Conservation (phyloP, 2,329 filamentous ascomycete genomes). For the Calonectria pauciramosa region DNA sequence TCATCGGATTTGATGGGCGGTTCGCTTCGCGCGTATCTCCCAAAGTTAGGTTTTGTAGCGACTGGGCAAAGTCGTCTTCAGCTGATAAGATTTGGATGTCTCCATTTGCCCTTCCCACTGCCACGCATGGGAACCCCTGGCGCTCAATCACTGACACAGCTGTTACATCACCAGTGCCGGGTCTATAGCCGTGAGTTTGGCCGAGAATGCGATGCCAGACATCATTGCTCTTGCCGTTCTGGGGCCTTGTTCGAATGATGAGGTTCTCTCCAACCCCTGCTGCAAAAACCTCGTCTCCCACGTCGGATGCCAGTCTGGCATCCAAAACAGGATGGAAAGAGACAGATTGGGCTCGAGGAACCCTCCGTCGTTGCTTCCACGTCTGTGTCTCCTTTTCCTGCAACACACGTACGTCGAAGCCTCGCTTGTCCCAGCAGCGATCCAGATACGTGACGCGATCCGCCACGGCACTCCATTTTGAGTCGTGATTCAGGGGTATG, state of each 20-base stretch:
- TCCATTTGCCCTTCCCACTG: slow-evolving; percentile 66
- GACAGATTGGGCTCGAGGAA: slow-evolving; percentile 50
- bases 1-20: slow-evolving; percentile 33
- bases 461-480: slow-evolving; percentile 56
- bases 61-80: slow-evolving; percentile 47
- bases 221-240: slow-evolving; percentile 36
- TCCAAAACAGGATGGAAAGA: slow-evolving; percentile 64
- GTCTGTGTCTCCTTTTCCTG: slow-evolving; percentile 35
- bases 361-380: slow-evolving; percentile 28
- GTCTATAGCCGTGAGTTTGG: slow-evolving; percentile 52
- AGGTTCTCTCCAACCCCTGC: slow-evolving; percentile 68
- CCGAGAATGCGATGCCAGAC: slow-evolving; percentile 58
- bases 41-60: slow-evolving; percentile 40
- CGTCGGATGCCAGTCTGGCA: slow-evolving; percentile 53
- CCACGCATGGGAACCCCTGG: slow-evolving; percentile 49
- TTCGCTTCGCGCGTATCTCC: slow-evolving; percentile 20
- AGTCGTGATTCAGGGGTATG: slow-evolving; percentile 45
- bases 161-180: slow-evolving; percentile 65
- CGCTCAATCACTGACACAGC: slow-evolving; percentile 60
- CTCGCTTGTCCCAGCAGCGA: slow-evolving; percentile 66
- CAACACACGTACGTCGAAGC: slow-evolving; percentile 53
- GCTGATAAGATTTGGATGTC: slow-evolving; percentile 60
- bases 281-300: slow-evolving; percentile 61
- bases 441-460: slow-evolving; percentile 64
- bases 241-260: slow-evolving; percentile 56